phyloP scores from a whole-genome alignment of 768 basidiomycete species.

The Hypholoma fasciculare region DNA sequence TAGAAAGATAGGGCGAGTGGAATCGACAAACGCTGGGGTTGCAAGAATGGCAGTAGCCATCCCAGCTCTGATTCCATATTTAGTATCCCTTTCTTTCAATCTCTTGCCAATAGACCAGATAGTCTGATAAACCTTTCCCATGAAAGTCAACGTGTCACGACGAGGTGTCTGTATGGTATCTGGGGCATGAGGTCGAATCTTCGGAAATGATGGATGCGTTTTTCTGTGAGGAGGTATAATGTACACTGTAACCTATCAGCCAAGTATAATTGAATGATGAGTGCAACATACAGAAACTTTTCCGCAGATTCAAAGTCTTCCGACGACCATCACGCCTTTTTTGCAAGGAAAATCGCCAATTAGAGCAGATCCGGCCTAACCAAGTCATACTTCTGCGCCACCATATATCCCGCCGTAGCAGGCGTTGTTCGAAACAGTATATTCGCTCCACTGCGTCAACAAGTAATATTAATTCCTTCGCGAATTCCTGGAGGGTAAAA shows the following conservation, averaged over 20 bases:
- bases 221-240: conserved; percentile 50
- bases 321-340: conserved; percentile 10
- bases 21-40: conserved; percentile 84
- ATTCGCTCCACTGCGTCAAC: conserved; percentile 84
- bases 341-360: conserved; percentile 4
- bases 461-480: conserved; percentile 77
- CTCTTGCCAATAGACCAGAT: conserved; percentile 72
- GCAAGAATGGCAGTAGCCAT: conserved; percentile 83
- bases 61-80: conserved; percentile 87
- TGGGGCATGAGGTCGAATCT: conserved; percentile 78
- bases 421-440: conserved; percentile 62
- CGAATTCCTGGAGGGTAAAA: conserved; percentile 95
- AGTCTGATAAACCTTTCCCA: conserved; percentile 64
- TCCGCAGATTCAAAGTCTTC: conserved; percentile 19
- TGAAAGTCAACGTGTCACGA: conserved; percentile 53
- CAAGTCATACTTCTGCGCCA: conserved; percentile 9
- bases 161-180: conserved; percentile 84
- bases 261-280: background rate
- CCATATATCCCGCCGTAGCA: conserved; percentile 17
- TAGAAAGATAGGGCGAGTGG: conserved; percentile 75
- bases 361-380: conserved; percentile 1
- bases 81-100: conserved; percentile 72
- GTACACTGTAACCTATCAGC: conserved; percentile 38
- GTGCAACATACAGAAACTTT: conserved; percentile 41
- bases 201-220: conserved; percentile 72